Conservation (phyloP, 306 rosid species). For the Arachis hypogaea region DNA sequence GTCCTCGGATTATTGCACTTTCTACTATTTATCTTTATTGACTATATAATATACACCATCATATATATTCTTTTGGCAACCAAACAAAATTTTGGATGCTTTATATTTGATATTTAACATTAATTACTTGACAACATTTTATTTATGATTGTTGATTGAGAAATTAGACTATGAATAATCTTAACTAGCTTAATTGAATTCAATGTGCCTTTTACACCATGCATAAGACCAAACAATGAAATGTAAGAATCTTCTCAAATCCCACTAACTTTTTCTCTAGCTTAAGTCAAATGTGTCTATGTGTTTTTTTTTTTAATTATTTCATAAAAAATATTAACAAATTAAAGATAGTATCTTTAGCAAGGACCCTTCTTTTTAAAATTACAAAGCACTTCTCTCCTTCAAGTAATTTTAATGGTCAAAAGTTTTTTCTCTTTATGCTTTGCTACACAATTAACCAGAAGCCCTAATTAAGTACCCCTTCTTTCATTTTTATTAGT, state of each 20-base stretch:
- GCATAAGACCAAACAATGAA: conserved; percentile 33
- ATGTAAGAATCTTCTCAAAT: conserved; percentile 16
- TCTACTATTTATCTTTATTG: not conserved
- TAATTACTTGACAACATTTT: conserved; percentile 8
- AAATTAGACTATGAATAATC: not conserved
- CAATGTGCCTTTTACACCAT: conserved; percentile 29
- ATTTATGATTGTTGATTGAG: conserved; percentile 24
- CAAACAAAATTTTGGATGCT: not conserved
- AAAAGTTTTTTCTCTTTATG: not conserved
- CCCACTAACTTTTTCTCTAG: conserved; percentile 27
- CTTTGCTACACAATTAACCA: not conserved
- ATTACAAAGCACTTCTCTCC: not conserved
- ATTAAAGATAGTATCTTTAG: not conserved
- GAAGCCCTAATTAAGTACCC: not conserved
- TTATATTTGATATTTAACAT: not conserved
- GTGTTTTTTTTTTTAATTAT: too few relatives aligned
- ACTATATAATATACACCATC: not conserved
- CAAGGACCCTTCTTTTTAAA: not conserved
- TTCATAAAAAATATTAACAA: conserved; percentile 20
- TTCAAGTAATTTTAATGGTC: not conserved
- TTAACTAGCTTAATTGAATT: too few relatives aligned
- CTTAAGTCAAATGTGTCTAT: conserved; percentile 24
- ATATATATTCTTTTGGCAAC: not conserved
- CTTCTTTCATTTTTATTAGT: conserved; percentile 5
- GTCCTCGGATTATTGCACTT: not conserved